phyloP scores from a whole-genome alignment of 164 flowering plant genomes.

The Aristolochia contorta region DNA sequence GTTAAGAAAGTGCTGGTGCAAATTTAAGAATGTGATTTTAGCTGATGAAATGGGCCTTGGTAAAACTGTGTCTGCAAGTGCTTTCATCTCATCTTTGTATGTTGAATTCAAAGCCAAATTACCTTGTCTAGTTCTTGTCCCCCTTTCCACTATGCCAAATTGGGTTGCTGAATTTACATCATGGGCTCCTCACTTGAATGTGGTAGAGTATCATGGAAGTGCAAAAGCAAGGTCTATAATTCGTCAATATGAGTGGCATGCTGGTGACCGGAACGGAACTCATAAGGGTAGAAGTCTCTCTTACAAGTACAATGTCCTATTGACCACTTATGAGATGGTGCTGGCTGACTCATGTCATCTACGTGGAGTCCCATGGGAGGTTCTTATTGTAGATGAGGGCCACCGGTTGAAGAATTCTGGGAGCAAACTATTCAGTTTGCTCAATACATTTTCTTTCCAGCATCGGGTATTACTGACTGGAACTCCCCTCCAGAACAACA shows the following conservation, averaged over 20 bases:
- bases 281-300: conserved; percentile 35
- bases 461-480: conserved; percentile 96
- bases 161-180: conserved; percentile 90
- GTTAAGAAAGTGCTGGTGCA: conserved; percentile 93
- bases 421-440: conserved; percentile 92
- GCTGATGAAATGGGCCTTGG: conserved; percentile 99
- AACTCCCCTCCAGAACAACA: conserved; percentile 96
- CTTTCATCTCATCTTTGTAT: conserved; percentile 80
- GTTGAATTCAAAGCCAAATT: conserved; percentile 64
- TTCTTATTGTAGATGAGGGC: conserved; percentile 98
- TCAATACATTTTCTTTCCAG: conserved; percentile 82
- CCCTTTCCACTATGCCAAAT: conserved; percentile 98
- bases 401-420: conserved; percentile 91
- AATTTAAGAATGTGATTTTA: conserved; percentile 85
- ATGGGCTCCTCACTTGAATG: conserved; percentile 93
- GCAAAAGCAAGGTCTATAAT: conserved; percentile 85
- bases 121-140: conserved; percentile 94
- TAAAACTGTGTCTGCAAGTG: conserved; percentile 92
- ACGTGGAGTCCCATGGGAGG: conserved; percentile 97
- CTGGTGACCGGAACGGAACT: conserved; percentile 25
- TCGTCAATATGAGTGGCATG: conserved; percentile 98
- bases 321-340: conserved; percentile 98
- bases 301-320: conserved; percentile 76
- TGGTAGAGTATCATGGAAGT: conserved; percentile 96
- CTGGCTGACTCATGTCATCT: conserved; percentile 80